Evolutionary conservation across 2,329 filamentous ascomycete species (phyloP), one percentile per base, ranked within the genome.

Genomic region (Elsinoe fawcettii): DNA sequence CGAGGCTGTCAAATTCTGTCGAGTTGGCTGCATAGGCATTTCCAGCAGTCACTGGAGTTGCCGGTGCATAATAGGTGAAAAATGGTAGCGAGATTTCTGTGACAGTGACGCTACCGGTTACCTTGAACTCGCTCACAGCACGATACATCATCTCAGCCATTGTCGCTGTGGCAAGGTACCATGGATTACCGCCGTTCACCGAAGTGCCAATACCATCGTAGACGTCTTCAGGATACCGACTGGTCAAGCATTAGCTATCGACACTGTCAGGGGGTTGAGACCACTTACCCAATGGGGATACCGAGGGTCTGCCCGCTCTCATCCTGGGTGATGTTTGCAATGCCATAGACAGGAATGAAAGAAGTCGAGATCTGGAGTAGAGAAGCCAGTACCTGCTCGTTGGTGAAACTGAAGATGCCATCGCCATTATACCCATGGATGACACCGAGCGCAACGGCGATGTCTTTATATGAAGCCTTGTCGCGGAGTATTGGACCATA

Each of bases 201-300:
- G 61, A 56, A 4, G 67, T 69, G 3, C 64, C 67, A 8, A 62
- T 64, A 7, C 68, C 68, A 34, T 66, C 68, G 59, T 70, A 70
- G 12, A 69, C 62, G 49, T 70, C 68, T 57, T 69, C 67, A n/a
- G 67, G 67, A 47, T 69, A 70, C 4, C 68, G 65, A 2, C 67
- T 63, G 8, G 8, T 37, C 16, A 16, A 6, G 22, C 18, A 37
- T 63, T 12, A 64, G 61, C 3, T 36, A 11, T n/a, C 9, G 14
- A 9, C 23, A 32, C 8, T 23, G 25, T 18, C 6, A 23, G 11
- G 11, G 49, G 3, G 46, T 12, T 30, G 9, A 11, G 7, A 12
- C 18, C 3, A 44, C 60, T 57, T 49, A 64, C 63, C 63, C 68
- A n/a, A 69, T 63, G 5, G 68, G 68, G n/a, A 69, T 66, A 18